Evolutionary conservation across 2,329 filamentous ascomycete species (phyloP).

Genomic region (Colletotrichum navitas): DNA sequence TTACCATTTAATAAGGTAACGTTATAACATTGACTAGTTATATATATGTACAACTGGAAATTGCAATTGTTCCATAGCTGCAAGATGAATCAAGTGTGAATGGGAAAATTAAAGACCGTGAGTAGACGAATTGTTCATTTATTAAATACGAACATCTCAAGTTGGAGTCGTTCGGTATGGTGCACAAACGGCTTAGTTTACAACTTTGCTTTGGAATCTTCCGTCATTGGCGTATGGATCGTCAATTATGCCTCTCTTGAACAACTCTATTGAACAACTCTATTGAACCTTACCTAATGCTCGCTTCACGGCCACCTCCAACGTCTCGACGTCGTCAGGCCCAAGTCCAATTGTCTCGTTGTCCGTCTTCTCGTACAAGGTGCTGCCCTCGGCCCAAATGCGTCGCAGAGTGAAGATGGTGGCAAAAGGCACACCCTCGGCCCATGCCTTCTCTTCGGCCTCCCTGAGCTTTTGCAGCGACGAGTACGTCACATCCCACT

Average conservation of each 20-base stretch:
- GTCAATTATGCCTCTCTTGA: neutral
- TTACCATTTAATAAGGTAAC: neutral
- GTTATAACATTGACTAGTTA: too few species aligned
- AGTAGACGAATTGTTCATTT: too few species aligned
- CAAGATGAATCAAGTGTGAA: too few species aligned
- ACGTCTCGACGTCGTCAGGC: slow-evolving; percentile 63
- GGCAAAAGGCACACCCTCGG: slow-evolving; percentile 62
- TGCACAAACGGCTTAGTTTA: neutral
- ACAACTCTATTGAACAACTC: neutral
- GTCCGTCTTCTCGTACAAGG: slow-evolving; percentile 76
- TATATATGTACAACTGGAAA: neutral
- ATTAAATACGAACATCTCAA: neutral
- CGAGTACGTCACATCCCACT: slow-evolving; percentile 68
- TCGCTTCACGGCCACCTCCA: slow-evolving; percentile 52
- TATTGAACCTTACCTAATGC: slow-evolving; percentile 23
- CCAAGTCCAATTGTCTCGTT: slow-evolving; percentile 69
- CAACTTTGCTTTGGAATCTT: neutral
- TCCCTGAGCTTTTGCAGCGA: slow-evolving; percentile 65
- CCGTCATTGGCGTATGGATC: neutral
- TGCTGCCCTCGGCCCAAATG: slow-evolving; percentile 81
- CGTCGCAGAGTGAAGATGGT: slow-evolving; percentile 71
- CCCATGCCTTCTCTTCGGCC: slow-evolving; percentile 72
- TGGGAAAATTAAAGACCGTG: neutral
- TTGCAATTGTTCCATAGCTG: too few species aligned
- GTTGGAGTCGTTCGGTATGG: too few species aligned